These are phyloP conservation scores for Solanum virginianum DNA, from an alignment of 257 asterid genomes.

Conservation along the genomic window DNA sequence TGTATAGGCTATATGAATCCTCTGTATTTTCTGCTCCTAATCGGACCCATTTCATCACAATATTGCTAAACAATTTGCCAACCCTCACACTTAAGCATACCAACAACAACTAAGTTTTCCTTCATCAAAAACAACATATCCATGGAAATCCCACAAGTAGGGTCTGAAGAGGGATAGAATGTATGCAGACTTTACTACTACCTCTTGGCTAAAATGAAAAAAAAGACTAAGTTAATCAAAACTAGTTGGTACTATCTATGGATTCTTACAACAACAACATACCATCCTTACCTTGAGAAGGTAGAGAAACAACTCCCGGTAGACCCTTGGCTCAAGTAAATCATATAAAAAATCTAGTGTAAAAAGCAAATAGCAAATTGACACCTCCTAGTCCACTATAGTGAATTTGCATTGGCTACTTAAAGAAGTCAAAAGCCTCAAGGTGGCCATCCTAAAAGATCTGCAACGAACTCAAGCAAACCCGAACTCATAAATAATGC, in stretches of 20 bases:
- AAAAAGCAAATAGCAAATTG: background rate
- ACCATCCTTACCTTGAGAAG: background rate
- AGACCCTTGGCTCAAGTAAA: background rate
- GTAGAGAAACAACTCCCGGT: background rate
- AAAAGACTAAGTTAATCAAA: background rate
- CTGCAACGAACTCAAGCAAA: background rate
- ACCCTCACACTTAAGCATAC: background rate
- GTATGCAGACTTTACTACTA: too few relatives aligned
- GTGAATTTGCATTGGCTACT: background rate
- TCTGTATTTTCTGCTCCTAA: background rate
- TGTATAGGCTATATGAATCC: background rate
- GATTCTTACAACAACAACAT: background rate
- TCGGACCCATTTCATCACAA: background rate
- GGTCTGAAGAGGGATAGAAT: too few relatives aligned
- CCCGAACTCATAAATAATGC: background rate
- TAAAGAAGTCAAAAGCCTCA: background rate
- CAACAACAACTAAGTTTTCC: background rate
- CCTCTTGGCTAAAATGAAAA: background rate
- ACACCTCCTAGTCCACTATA: background rate
- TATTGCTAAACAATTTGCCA: background rate
- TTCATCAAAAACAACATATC: background rate
- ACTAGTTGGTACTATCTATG: background rate
- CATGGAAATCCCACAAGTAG: too few relatives aligned
- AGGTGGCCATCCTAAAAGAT: background rate
- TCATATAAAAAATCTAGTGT: background rate